These are phyloP conservation scores for Thozetella sp. DNA, from an alignment of 495 filamentous ascomycete genomes.

Conservation along the genomic window DNA sequence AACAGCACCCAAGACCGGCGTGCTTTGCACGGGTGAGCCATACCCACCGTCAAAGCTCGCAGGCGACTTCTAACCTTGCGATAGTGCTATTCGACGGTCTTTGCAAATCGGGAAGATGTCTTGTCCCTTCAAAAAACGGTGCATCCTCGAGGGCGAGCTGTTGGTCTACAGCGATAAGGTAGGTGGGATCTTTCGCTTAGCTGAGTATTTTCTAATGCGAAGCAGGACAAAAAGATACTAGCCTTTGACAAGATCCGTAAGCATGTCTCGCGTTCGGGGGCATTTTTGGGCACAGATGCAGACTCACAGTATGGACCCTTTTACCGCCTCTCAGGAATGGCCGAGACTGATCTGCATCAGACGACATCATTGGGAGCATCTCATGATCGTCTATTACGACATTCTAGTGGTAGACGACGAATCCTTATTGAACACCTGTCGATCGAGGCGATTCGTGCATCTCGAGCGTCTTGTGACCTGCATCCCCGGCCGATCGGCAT, in stretches of 20 bases:
- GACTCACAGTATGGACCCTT: slow-evolving; percentile 65
- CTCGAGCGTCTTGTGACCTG: slow-evolving; percentile 59
- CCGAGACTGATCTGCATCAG: slow-evolving; percentile 32
- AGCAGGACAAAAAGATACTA: slow-evolving; percentile 51
- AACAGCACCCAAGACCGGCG: slow-evolving; percentile 76
- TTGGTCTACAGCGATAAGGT: slow-evolving; percentile 72
- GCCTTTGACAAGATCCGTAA: slow-evolving; percentile 81
- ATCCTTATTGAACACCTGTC: slow-evolving; percentile 59
- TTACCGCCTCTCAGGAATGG: not conserved
- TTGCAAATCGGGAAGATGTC: slow-evolving; percentile 56
- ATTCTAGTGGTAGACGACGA: slow-evolving; percentile 72
- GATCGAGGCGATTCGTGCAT: slow-evolving; percentile 60
- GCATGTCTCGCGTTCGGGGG: slow-evolving; percentile 74
- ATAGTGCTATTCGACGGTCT: slow-evolving; percentile 50
- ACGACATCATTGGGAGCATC: slow-evolving; percentile 68
- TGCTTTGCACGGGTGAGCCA: slow-evolving; percentile 60
- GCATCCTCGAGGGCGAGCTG: slow-evolving; percentile 83
- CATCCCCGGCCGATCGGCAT: slow-evolving; percentile 58
- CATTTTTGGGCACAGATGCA: slow-evolving; percentile 63
- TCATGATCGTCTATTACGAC: slow-evolving; percentile 87
- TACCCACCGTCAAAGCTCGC: not conserved
- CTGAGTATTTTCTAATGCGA: no score
- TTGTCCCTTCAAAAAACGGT: slow-evolving; percentile 61
- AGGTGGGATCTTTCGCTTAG: slow-evolving; percentile 6
- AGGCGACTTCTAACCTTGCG: slow-evolving; percentile 6